Percentiles rank a stretch among this genome's conserved stretches.
Conservation (phyloP, 768 basidiomycete species). For the Mycena pura region DNA sequence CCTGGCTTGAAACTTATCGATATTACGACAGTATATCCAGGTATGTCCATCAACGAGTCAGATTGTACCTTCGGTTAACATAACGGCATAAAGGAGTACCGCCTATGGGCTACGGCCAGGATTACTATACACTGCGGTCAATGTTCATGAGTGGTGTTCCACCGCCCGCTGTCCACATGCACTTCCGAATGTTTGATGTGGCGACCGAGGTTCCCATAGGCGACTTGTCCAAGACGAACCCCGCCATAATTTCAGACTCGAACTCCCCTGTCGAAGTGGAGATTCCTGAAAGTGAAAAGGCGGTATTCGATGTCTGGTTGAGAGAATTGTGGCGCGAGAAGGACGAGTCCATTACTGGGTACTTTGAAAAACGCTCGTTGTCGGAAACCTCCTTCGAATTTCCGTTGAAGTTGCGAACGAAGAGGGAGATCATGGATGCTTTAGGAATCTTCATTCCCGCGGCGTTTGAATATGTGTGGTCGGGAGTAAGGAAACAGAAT, state of each 20-base stretch:
- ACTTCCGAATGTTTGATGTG: conserved; percentile 82
- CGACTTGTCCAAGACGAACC: conserved; percentile 50
- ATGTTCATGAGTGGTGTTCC: conserved; percentile 83
- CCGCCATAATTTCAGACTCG: conserved; percentile 34
- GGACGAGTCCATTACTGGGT: conserved; percentile 77
- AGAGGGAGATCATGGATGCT: conserved; percentile 65
- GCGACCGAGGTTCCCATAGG: conserved; percentile 73
- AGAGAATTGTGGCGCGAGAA: conserved; percentile 84
- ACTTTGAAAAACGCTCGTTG: conserved; percentile 60
- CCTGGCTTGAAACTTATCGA: conserved; percentile 85
- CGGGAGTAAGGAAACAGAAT: conserved; percentile 41
- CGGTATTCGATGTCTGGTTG: conserved; percentile 84
- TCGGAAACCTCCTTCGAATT: conserved; percentile 50
- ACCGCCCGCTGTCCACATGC: conserved; percentile 87
- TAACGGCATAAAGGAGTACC: conserved; percentile 65
- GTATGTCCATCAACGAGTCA: conserved; percentile 46
- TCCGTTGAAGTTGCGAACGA: conserved; percentile 62
- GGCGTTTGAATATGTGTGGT: conserved; percentile 55
- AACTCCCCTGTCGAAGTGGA: conserved; percentile 50
- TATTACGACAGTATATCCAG: conserved; percentile 91
- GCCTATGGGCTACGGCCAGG: conserved; percentile 80
- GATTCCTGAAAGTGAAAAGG: conserved; percentile 63
- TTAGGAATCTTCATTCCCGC: conserved; percentile 77
- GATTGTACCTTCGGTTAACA: conserved; percentile 7
- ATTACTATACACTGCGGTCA: conserved; percentile 88